Base-by-base conservation (phyloP, 2,329 filamentous ascomycete genomes). In the Trichophyton schoenleinii region DNA sequence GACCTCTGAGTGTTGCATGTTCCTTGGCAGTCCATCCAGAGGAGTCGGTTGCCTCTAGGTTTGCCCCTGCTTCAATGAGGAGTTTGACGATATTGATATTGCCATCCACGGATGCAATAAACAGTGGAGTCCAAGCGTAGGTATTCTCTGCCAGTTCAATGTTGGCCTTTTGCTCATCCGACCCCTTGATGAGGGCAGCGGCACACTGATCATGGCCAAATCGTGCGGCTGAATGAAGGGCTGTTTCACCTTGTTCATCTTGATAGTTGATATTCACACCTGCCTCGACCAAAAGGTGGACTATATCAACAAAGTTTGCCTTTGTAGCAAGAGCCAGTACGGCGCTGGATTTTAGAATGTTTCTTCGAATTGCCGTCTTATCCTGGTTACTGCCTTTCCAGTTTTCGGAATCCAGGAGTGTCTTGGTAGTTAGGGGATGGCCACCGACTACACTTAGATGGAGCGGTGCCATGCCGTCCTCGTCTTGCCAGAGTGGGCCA, bases 11-110 rank as follows among this genome's bases (percentile, higher is more conserved):
- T 0, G 91, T 88, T 25, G 94, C 92, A 72, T 99, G 94, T 70
- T 99, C 94, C 70, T 87, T 90, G 0, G 91, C 87, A 2, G 88
- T 94, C 94, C 94, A 99, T 7, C 92, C 92, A 52, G 91, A 96
- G 0, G 87, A 87, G 72, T 99, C 94, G 4, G 80, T 77, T 62
- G 83, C 85, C 61, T 86, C 85, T 2, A 90, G 76, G 63, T 95
- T 84, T 0, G 90, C 89, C 1, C 89, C 89, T 22, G 87, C 87
- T 57, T 87, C 82, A 46, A 95, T 82, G 3, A 99, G 79, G 25
- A 94, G 78, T 69, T 91, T 81, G 0, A 88, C 88, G 46, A 96
- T 83, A 0, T 81, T 75, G 9, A 90, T 73, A 65, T 91, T 87
- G 0, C 92, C 92, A 69, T 99, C 91, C 1, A 97, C 92, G 60